Base-by-base conservation (phyloP, 768 basidiomycete genomes). In the Hydnum rufescens region DNA sequence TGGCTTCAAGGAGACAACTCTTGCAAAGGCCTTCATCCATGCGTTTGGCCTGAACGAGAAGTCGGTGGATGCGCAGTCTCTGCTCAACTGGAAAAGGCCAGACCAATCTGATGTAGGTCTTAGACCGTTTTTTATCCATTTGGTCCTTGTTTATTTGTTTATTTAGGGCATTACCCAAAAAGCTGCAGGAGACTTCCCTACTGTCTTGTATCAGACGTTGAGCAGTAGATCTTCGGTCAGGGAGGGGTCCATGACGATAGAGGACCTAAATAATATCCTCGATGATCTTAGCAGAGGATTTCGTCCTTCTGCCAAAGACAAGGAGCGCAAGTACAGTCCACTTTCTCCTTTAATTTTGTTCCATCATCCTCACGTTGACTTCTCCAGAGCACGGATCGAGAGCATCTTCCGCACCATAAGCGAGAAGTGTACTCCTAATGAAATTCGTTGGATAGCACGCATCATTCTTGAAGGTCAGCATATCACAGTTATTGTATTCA, bases 1-100 rank as follows among this genome's bases (percentile, higher is more conserved):
- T 64, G 86, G 89, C 13, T 65, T 95, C 58, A 99, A 99, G 63
- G 95, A 99, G 68, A 84, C 83, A 67, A 85, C 83, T 61, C 68
- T 99, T 2, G 92, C 90, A 3, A 96, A 90, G 64, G 78, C 77
- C 5, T 95, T 92, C 62, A 87, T 93, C 67, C 80, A 82, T 56
- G 73, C 92, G 2, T 82, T 97, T 32, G 86, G 85, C 1, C 70
- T 99, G 2, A 81, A 82, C 34, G 74, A 67, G 62, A 76, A 77
- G 61, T 82, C 87, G 52, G 78, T 77, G 4, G 87, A 92, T 60
- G 82, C 87, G 0, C 72, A 82, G 47, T 74, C 84, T 36, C 66
- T 99, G 42, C 66, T 82, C 44, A 82, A 93, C 58, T 97, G 95
- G 95, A 97, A 83, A 68, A 77, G 74, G 55, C 86, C 86, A 0